Evolutionary conservation across 2,329 filamentous ascomycete species (phyloP), one percentile per base, ranked within the genome.

Genomic region (Aureobasidium sp.): DNA sequence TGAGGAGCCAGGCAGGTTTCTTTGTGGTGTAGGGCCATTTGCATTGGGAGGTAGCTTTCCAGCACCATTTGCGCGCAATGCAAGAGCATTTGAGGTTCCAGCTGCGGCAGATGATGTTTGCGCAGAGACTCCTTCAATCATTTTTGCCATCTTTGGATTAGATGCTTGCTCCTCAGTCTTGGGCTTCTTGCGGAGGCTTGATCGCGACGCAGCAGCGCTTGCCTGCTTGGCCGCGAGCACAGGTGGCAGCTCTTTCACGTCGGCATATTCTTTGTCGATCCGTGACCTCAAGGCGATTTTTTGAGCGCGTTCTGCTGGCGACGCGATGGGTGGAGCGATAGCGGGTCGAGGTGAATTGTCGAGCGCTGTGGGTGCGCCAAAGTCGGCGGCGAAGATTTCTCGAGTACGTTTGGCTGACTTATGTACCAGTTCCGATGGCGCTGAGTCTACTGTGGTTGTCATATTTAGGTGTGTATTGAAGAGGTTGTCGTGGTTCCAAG

Each of bases 211-310:
- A 29, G 78, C 76, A 41, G 83, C 82, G 68, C 80, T 84, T 15
- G 88, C 87, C 74, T 92, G 88, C 72, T 92, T 94, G 26, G 89
- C 87, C 39, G 89, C 89, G 23, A 97, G 81, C 1, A 84, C 84
- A 26, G 87, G 84, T 6, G 92, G 92, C 3, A 97, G 81, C 65
- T 88, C 87, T 71, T 86, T 84, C 26, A 94, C 87, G 70, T 87
- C 80, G 68, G 86, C 83, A 75, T 96, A 97, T 77, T 97, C 91
- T 70, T 79, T 80, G 59, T 81, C 80, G 71, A 89, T 85, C 52
- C 87, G 84, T 60, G 81, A 75, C 34, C 81, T 76, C 48, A 86
- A 76, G 56, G 78, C 76, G 50, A 78, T 72, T 65, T 74, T 74
- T 63, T 80, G 76, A 48, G 78, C 75, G 55, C 74, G 70, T 13